phyloP scores from a whole-genome alignment of 2,329 filamentous ascomycete species.

The Colletotrichum cuscutae region DNA sequence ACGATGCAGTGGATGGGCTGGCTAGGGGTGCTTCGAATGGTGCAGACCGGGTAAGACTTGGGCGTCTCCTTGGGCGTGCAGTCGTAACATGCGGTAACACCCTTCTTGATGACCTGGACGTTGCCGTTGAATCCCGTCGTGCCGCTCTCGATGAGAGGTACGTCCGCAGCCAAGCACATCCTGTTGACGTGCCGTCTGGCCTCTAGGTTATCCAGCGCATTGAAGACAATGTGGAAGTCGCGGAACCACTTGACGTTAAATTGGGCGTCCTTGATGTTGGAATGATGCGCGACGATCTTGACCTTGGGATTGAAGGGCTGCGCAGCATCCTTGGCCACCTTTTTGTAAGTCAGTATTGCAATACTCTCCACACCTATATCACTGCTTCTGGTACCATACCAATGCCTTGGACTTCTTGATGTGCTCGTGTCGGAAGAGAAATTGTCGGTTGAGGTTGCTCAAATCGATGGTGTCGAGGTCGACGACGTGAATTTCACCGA shows the following conservation, averaged over 20 bases:
- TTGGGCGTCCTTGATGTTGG: constrained; percentile 90
- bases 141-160: constrained; percentile 94
- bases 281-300: constrained; percentile 88
- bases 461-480: constrained; percentile 98
- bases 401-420: constrained; percentile 97
- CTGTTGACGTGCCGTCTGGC: constrained; percentile 94
- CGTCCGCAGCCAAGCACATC: constrained; percentile 93
- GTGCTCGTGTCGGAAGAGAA: constrained; percentile 94
- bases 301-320: constrained; percentile 89
- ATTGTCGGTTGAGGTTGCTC: constrained; percentile 97
- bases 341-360: constrained; percentile 35
- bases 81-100: constrained; percentile 94
- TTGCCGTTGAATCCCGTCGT: constrained; percentile 98
- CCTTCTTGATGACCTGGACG: constrained; percentile 95
- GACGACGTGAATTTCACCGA: constrained; percentile 92
- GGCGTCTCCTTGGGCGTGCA: constrained; percentile 90
- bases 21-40: constrained; percentile 94
- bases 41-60: constrained; percentile 95
- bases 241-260: constrained; percentile 93
- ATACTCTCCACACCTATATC: constrained; percentile 4
- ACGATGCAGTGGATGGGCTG: constrained; percentile 99
- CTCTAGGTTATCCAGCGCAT: constrained; percentile 95
- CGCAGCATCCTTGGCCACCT: constrained; percentile 94
- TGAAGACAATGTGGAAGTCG: constrained; percentile 88
- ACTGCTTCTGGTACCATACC: constrained; percentile 61